Evolutionary conservation across 106 monocot genomes (phyloP).

Genomic region (Allium cepa): DNA sequence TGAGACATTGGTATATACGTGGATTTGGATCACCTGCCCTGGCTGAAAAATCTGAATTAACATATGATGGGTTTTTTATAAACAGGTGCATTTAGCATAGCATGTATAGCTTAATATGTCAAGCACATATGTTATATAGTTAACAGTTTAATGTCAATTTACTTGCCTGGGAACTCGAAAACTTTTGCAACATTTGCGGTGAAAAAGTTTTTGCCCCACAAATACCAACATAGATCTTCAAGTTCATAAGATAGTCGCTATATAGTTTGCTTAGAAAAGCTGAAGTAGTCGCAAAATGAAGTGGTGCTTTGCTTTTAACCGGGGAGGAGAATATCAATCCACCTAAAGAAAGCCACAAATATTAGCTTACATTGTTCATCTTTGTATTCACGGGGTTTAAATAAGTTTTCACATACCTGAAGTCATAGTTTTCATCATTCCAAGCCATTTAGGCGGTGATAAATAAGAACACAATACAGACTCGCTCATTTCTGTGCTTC

Average conservation of each 20-base stretch:
- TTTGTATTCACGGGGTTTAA: background rate
- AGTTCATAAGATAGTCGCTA: constrained; percentile 21
- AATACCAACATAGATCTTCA: constrained; percentile 2
- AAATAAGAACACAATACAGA: constrained; percentile 25
- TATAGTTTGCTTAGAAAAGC: constrained; percentile 33
- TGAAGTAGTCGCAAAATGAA: constrained; percentile 19
- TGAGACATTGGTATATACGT: no score
- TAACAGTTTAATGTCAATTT: background rate
- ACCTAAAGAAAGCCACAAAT: constrained; percentile 9
- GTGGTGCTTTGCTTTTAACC: constrained; percentile 5
- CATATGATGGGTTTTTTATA: no score
- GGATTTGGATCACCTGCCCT: no score
- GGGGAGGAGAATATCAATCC: constrained; percentile 18
- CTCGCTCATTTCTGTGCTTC: constrained; percentile 12
- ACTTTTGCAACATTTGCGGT: constrained; percentile 8
- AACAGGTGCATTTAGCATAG: no score
- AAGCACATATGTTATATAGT: no score
- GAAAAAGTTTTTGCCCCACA: constrained; percentile 3
- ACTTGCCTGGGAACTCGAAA: constrained; percentile 25
- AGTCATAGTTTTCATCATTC: constrained; percentile 3
- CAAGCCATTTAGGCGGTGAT: constrained; percentile 4
- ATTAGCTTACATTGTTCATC: background rate
- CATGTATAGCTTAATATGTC: no score
- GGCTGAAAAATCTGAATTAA: no score
- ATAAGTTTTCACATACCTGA: background rate